Evolutionary conservation across 495 filamentous ascomycete species (phyloP).

Genomic region (Tuber magnatum): DNA sequence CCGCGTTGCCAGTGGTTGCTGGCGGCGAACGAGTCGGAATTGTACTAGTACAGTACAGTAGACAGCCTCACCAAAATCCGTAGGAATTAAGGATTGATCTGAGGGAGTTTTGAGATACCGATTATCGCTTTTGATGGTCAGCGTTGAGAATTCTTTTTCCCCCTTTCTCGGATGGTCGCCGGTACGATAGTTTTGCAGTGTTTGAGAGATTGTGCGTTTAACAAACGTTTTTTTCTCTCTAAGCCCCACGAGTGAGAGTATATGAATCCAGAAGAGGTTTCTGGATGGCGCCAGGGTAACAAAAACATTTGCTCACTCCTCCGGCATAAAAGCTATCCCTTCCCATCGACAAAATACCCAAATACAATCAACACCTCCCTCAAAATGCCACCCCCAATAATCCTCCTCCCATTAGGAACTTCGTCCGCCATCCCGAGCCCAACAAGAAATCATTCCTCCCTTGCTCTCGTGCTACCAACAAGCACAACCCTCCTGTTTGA

Average conservation of each 20-base stretch:
- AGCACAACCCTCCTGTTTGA: conserved; percentile 33
- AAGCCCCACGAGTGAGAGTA: background rate
- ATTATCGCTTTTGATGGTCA: background rate
- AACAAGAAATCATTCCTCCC: conserved; percentile 34
- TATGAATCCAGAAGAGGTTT: background rate
- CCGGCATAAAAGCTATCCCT: background rate
- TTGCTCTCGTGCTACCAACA: conserved; percentile 33
- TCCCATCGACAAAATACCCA: background rate
- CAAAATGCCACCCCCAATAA: conserved; percentile 29
- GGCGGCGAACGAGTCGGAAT: background rate
- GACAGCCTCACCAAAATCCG: background rate
- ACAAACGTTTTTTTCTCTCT: background rate
- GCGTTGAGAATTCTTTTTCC: background rate
- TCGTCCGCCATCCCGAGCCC: conserved; percentile 29
- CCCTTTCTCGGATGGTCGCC: background rate
- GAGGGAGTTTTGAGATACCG: background rate
- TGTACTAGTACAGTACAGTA: too few relatives aligned
- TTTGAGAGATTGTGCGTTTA: background rate
- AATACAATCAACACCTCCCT: background rate
- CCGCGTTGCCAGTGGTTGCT: background rate
- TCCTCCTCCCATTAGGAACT: conserved; percentile 32
- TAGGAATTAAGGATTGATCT: background rate
- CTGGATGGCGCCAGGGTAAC: background rate
- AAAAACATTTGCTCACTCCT: background rate
- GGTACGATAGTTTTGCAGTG: background rate